Evolutionary conservation across 2,329 filamentous ascomycete species (phyloP), one percentile per base, ranked within the genome.

Genomic region (Neophaeococcomyces aloes): DNA sequence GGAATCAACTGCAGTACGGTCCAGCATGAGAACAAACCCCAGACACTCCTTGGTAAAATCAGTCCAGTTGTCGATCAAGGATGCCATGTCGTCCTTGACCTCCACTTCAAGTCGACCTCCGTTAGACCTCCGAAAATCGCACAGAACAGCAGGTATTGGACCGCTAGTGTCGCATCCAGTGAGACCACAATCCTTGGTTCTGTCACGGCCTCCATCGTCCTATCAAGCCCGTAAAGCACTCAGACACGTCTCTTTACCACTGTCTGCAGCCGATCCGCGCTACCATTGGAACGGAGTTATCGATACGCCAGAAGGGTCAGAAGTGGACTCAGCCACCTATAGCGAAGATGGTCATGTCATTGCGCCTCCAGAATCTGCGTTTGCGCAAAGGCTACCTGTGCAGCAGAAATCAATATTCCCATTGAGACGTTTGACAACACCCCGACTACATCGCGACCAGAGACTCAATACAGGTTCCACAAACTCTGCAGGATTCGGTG

Each of bases 381-480:
- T 6, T 10, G 10, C 10, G 23, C 23, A 27, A 10, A 27, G 23
- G 23, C 23, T 10, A 6, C 23, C 23, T 27, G 10, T 5, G 23
- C 23, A 27, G 23, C 23, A 27, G 5, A 27, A 10, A 29, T 30
- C 29, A 14, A 11, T n/a, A 6, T 53, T 17, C 3, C 32, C 15
- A n/a, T 37, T 30, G 7, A 38, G 15, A 14, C 19, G 30, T n/a
- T 21, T 42, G 7, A 19, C 41, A 79, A 86, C 81, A 3, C 83
- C 83, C 7, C 83, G 87, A 61, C 65, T 88, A 23, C 72, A 74
- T 39, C 67, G 70, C 10, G 82, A 87, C 57, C 71, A 75, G 45
- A 69, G 79, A 13, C 69, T 75, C 35, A 50, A 52, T 31, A 53
- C 53, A 1, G 51, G 53, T 27, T 53, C 51, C 4, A 44, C 45